A percentile compares a stretch with the other conserved stretches of the same genome.
phyloP scores from a whole-genome alignment of 2,329 filamentous ascomycete genomes.

The Fusarium kyushuense region DNA sequence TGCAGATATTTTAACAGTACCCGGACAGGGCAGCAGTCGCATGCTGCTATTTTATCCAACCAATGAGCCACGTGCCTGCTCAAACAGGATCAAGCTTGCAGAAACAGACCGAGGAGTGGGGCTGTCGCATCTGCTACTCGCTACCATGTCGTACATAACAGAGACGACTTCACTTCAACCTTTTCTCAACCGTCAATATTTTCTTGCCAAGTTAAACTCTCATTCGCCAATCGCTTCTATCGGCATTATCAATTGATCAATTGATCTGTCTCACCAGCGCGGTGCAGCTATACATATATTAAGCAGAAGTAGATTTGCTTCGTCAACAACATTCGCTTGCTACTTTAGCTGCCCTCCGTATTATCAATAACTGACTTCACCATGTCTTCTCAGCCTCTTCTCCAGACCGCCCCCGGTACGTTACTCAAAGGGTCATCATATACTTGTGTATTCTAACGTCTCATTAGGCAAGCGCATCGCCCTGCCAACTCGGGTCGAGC shows the following conservation, averaged over 20 bases:
- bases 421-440: constrained; percentile 49
- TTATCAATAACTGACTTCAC: constrained; percentile 45
- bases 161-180: constrained; percentile 25
- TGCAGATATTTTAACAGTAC: background rate
- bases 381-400: constrained; percentile 97
- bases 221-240: constrained; percentile 17
- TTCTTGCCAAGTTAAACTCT: constrained; percentile 8
- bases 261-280: background rate
- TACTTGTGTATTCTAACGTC: constrained; percentile 31
- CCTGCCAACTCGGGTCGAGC: constrained; percentile 96
- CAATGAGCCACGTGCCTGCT: constrained; percentile 51
- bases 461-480: constrained; percentile 94
- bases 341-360: background rate
- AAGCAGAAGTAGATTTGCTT: background rate
- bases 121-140: constrained; percentile 23
- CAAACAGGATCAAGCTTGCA: constrained; percentile 27
- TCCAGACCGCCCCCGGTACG: constrained; percentile 91
- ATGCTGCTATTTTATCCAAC: constrained; percentile 40
- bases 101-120: constrained; percentile 28
- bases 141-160: constrained; percentile 42
- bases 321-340: constrained; percentile 9
- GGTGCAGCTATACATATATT: background rate
- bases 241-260: constrained; percentile 15
- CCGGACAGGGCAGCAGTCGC: constrained; percentile 1
- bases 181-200: constrained; percentile 30